Conservation (phyloP, 768 basidiomycete genomes). For the Omphalotus guepiniiformis region DNA sequence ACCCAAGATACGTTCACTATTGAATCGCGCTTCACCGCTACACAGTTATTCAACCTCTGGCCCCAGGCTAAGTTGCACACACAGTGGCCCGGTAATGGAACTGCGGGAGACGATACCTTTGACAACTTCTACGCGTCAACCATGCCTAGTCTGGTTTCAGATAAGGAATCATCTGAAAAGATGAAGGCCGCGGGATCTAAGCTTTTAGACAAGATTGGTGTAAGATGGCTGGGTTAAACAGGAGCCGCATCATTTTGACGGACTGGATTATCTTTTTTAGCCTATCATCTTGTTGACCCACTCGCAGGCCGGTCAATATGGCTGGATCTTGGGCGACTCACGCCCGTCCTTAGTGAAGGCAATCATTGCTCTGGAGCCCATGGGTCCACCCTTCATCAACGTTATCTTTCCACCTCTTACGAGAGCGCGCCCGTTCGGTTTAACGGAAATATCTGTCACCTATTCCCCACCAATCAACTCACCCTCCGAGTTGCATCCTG, state of each 20-base stretch:
- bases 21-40: constrained; percentile 32
- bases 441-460: constrained; percentile 31
- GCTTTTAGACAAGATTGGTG: constrained; percentile 33
- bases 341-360: constrained; percentile 30
- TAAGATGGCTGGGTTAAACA: constrained; percentile 14
- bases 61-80: constrained; percentile 29
- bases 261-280: constrained; percentile 13
- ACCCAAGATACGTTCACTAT: constrained; percentile 17
- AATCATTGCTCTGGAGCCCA: constrained; percentile 34
- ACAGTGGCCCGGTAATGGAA: constrained; percentile 31
- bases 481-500: constrained; percentile 24
- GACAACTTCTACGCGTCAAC: constrained; percentile 27
- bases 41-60: constrained; percentile 27
- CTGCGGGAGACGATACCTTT: constrained; percentile 25
- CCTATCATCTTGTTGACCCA: constrained; percentile 32
- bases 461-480: constrained; percentile 28
- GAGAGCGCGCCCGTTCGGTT: constrained; percentile 25
- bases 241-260: not conserved
- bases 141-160: constrained; percentile 18
- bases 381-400: constrained; percentile 32
- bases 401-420: constrained; percentile 23
- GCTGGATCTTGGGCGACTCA: constrained; percentile 33
- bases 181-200: constrained; percentile 28
- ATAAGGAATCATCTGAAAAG: constrained; percentile 20
- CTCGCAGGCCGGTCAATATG: constrained; percentile 31